Base-by-base conservation (phyloP, 805 yeast genomes). In the Sugiyamaella smithiae region DNA sequence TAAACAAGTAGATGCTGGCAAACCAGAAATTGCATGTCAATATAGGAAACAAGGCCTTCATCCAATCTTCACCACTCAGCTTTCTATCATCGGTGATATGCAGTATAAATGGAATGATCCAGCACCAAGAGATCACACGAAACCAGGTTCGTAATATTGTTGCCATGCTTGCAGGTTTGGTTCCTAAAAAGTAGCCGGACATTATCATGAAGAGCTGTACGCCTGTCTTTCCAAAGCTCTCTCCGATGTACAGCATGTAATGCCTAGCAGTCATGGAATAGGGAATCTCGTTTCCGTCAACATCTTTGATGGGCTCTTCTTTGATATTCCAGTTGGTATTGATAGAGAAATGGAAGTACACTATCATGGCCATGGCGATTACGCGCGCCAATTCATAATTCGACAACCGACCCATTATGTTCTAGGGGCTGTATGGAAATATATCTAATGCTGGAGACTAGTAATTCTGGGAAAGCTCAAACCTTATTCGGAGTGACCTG, bases 361-460 rank as follows among this genome's bases (percentile, higher is more conserved):
- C 48, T 4, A 45, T 32, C 16, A 37, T 4, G 2, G 26, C 14
- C 40, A 45, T 45, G 25, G 32, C 25, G 23, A 45, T 23, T 3
- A 45, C 26, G 6, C 48, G 40, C n/a, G 22, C 38, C 33, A 37
- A 20, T 28, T 45, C 48, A 45, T 28, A 37, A 29, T 45, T 45
- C 2, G 48, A 45, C 5, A 37, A 24, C 4, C 48, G 43, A 5
- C 36, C 36, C 44, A 45, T 37, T 37, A n/a, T n/a, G n/a, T n/a
- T n/a, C n/a, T n/a, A n/a, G n/a, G n/a, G n/a, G n/a, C n/a, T n/a
- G n/a, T n/a, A n/a, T n/a, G n/a, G n/a, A n/a, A n/a, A n/a, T n/a
- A n/a, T n/a, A n/a, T n/a, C n/a, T n/a, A n/a, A n/a, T n/a, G n/a
- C n/a, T n/a, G n/a, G n/a, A n/a, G n/a, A n/a, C n/a, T n/a, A n/a